A percentile compares a stretch with the other conserved stretches of the same genome.
Evolutionary conservation across 257 asterid genomes (phyloP).

Genomic region (Plantago elongata): DNA sequence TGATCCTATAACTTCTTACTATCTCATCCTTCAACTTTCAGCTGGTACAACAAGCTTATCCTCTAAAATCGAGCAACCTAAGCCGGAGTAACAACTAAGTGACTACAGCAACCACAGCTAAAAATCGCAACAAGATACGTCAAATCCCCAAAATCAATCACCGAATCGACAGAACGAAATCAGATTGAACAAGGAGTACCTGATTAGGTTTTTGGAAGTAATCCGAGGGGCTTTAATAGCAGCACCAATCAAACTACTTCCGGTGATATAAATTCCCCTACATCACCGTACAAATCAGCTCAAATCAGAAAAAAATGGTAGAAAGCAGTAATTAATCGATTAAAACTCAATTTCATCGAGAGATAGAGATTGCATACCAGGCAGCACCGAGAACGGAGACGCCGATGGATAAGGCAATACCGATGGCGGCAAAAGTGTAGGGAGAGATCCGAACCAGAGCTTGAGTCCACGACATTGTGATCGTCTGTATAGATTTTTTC

Average conservation of each 20-base stretch:
- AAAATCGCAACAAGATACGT: conserved; percentile 17
- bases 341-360: not conserved
- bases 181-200: conserved; percentile 31
- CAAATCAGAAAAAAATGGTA: conserved; percentile 10
- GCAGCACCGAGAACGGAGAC: conserved; percentile 99
- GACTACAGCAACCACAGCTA: not conserved
- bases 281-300: not conserved
- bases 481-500: conserved; percentile 23
- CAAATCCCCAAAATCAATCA: not conserved
- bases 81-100: not conserved
- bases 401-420: conserved; percentile 88
- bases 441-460: conserved; percentile 92
- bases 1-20: too few species aligned
- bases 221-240: conserved; percentile 81
- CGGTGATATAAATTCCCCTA: conserved; percentile 81
- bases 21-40: too few species aligned
- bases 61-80: too few species aligned
- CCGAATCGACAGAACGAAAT: conserved; percentile 6
- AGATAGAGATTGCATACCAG: conserved; percentile 42
- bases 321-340: not conserved
- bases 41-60: too few species aligned
- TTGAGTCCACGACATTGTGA: conserved; percentile 73
- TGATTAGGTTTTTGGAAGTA: conserved; percentile 76
- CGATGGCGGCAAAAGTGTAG: conserved; percentile 88
- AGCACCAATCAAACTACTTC: conserved; percentile 84